Evolutionary conservation across 2,329 filamentous ascomycete species (phyloP).

Genomic region (Fusarium torreyae): DNA sequence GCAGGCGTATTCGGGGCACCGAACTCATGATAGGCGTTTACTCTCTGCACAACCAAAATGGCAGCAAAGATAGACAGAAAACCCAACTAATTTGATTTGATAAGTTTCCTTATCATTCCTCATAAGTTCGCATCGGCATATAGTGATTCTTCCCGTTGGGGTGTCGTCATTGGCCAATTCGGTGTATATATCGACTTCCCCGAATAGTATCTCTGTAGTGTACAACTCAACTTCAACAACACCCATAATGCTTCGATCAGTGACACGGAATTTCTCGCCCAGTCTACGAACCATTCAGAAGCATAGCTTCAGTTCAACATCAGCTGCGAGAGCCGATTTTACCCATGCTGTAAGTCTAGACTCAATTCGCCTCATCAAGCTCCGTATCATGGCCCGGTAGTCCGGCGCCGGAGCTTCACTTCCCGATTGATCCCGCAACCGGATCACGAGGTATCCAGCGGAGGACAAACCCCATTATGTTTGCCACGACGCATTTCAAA

Average conservation of each 20-base stretch:
- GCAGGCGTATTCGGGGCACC: background rate
- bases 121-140: background rate
- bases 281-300: conserved; percentile 24
- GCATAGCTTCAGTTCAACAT: conserved; percentile 56
- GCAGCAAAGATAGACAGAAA: background rate
- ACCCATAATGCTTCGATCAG: conserved; percentile 36
- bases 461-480: conserved; percentile 1
- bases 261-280: conserved; percentile 1
- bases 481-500: background rate
- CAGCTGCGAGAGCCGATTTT: conserved; percentile 58
- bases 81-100: background rate
- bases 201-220: conserved; percentile 14
- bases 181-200: conserved; percentile 13
- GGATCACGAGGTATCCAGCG: conserved; percentile 15
- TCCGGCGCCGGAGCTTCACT: conserved; percentile 23
- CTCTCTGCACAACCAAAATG: background rate
- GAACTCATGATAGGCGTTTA: background rate
- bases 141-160: background rate
- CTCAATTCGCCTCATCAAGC: conserved; percentile 3
- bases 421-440: conserved; percentile 12
- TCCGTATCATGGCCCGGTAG: conserved; percentile 19
- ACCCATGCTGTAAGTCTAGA: conserved; percentile 60
- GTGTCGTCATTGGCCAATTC: conserved; percentile 19
- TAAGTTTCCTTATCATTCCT: background rate
- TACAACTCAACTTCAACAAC: conserved; percentile 16